phyloP scores from a whole-genome alignment of 176 grass and related monocot species.

The Metroxylon sagu region DNA sequence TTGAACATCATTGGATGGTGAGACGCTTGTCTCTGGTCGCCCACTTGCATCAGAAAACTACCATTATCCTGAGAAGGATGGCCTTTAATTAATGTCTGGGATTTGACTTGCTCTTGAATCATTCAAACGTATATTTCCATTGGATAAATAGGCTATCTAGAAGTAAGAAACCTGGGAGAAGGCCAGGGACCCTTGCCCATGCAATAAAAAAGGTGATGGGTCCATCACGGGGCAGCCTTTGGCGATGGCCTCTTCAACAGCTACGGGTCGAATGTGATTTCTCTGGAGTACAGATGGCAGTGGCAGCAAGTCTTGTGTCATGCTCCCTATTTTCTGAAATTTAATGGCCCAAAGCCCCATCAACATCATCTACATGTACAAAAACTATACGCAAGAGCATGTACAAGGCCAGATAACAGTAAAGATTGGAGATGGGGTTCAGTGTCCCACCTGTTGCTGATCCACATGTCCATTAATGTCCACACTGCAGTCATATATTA shows the following conservation, averaged over 20 bases:
- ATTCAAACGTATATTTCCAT: too few species aligned
- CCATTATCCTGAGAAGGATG: conserved; percentile 41
- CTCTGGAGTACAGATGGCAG: conserved; percentile 31
- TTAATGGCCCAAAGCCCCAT: neutral
- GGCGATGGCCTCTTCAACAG: neutral
- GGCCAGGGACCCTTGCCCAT: conserved; percentile 42
- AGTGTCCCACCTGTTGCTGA: conserved; percentile 31
- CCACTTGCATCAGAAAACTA: conserved; percentile 52
- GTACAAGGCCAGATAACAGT: too few species aligned
- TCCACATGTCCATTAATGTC: conserved; percentile 39
- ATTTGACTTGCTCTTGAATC: too few species aligned
- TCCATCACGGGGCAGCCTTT: conserved; percentile 6
- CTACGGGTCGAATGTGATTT: conserved; percentile 29
- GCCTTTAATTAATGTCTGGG: conserved; percentile 15
- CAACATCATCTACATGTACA: too few species aligned
- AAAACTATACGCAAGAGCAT: too few species aligned
- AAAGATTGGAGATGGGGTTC: too few species aligned
- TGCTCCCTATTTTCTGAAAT: conserved; percentile 49
- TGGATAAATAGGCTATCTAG: too few species aligned
- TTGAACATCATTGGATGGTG: conserved; percentile 56
- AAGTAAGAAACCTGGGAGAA: conserved; percentile 39
- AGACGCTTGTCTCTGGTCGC: conserved; percentile 49
- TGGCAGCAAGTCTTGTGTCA: conserved; percentile 33
- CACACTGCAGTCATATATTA: conserved; percentile 50
- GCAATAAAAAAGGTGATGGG: conserved; percentile 34